Base-by-base conservation (phyloP, 768 basidiomycete species). In the Phylloporus sp. region DNA sequence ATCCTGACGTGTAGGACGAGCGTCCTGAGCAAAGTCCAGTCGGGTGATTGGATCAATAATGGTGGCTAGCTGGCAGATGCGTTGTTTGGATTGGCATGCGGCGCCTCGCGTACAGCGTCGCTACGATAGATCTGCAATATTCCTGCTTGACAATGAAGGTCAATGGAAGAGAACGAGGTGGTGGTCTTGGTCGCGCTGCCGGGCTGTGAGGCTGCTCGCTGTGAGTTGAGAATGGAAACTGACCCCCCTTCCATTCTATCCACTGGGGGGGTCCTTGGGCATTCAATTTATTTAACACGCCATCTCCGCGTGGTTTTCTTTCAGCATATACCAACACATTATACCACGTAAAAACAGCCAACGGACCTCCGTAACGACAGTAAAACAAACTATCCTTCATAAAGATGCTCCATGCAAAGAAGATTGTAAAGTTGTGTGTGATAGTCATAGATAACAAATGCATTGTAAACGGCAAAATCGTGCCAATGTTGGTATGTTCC, bases 1-100 rank as follows among this genome's bases (percentile, higher is more conserved):
- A 61, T 70, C 71, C 63, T 74, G 67, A 71, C 68, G 70, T 59
- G 60, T 64, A 68, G 72, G 72, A 70, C 65, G 58, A 63, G 68
- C 68, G 73, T 81, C 80, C 84, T 80, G 77, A 69, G 78, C 66
- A 71, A 75, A 69, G 74, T 70, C 72, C 71, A 77, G 72, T 67
- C 75, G 71, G 65, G 78, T 79, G 73, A 75, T 68, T 73, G 84
- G 75, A 84, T 85, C 83, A 86, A 88, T 83, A 86, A 88, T 88
- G 76, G 77, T 76, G 74, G 63, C 73, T 66, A 65, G 56, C 52
- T 47, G 55, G 58, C 32, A 51, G 58, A 52, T 61, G 38, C 27
- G 54, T 54, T 43, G 52, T 45, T 32, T 49, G 57, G 56, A 48
- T 59, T 55, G 55, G 56, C 67, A 68, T 68, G 58, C 56, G 61